Evolutionary conservation across 768 basidiomycete species (phyloP), one percentile per base, ranked within the genome.

Genomic region (Auricularia heimuer): DNA sequence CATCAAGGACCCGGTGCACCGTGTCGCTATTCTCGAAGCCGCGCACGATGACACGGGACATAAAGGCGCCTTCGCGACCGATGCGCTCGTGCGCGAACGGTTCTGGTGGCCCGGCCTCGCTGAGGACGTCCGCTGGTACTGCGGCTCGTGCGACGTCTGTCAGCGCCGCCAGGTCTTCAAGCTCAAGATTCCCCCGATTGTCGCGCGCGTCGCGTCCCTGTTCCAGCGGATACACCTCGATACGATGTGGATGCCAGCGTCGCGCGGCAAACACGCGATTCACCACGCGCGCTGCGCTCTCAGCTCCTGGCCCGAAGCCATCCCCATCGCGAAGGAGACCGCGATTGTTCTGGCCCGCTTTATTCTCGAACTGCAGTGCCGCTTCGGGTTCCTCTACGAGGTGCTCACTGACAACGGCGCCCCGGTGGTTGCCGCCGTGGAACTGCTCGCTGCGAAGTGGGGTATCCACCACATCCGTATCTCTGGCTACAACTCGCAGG

Each of bases 101-200:
- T 75, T 74, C 60, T 77, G 71, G 74, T 73, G 77, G 71, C 74
- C 75, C 0, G 58, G 69, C 0, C 63, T 77, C 3, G 62, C 70
- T 0, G 45, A 69, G 0, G 72, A 78, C 42, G 58, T 78, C 3
- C 66, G 68, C 0, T 76, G 74, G 73, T 77, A 69, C 63, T 65
- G 77, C 1, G 63, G 69, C 1, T 75, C 75, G 0, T 79, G 77
- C 66, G 65, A 72, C 77, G 78, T 62, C 64, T 73, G 10, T 2
- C 39, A 42, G 39, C 39, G 39, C 12, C 39, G 39, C 12, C 39
- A 42, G 12, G 39, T 39, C 39, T 39, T 39, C 39, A 39, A 39
- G 39, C 39, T 39, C 39, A 39, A 39, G 39, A 8, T 39, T 7
- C 39, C 39, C 8, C 39, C 39, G 39, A 3, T 12, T 7, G 12